Base-by-base conservation (phyloP, 176 grass and related monocot genomes). In the Oryza rufipogon region DNA sequence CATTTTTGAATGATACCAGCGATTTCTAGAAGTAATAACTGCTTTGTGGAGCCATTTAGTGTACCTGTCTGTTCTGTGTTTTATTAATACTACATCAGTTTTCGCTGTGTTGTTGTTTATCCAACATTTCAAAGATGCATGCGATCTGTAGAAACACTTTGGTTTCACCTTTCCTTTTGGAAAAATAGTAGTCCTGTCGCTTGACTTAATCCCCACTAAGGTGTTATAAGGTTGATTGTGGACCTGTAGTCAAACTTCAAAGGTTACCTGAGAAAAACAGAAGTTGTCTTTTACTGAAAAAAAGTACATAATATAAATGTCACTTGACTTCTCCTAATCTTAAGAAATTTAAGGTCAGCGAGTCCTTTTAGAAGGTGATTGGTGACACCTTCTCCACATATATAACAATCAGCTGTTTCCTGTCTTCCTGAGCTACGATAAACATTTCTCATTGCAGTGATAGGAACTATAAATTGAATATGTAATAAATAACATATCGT, bases 401-500 rank as follows among this genome's bases (percentile, higher is more conserved):
- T 20, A 58, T 58, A 58, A 20, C 19, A 34, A 68, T 6, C 28
- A 66, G 13, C 13, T 26, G 6, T 20, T 56, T 9, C 14, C 28
- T 28, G 28, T 28, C 28, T 28, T 28, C 28, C 30, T 61, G n/a
- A 71, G 25, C 38, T 73, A n/a, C 33, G 80, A 68, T 47, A 47
- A 13, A 20, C 4, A 73, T 33, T 39, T 9, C 42, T 61, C 34
- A 5, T 44, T 13, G 9, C 22, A 82, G 72, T 82, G 68, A 56
- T 16, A 81, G 13, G 14, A 52, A 52, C 15, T 52, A 52, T 52
- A 52, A 52, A 68, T 58, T 58, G 11, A 54, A 81, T 81, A 20
- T 58, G 52, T 20, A 20, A 58, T 5, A 9, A n/a, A 11, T 23
- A 52, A 52, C 49, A 2, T 23, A 23, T 25, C 30, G 15, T 46